Percentiles rank a stretch among this genome's conserved stretches.
These are phyloP conservation scores for Agarophyton chilense DNA, from an alignment of 23 red algal genomes.

Conservation along the genomic window DNA sequence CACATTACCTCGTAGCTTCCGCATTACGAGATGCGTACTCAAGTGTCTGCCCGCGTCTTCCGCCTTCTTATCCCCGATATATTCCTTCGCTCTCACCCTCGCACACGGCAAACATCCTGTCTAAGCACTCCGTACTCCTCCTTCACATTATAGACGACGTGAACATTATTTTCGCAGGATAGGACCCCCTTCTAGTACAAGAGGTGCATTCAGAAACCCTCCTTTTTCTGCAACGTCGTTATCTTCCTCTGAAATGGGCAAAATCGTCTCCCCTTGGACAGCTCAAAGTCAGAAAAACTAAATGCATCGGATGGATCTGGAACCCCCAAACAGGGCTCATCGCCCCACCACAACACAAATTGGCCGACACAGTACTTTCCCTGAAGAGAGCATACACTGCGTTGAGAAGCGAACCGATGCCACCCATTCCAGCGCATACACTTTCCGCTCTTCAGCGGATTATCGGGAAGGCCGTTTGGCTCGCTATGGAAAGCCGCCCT, in stretches of 20 bases:
- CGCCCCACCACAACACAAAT: neutral
- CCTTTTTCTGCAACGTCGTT: neutral
- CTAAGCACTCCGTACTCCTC: neutral
- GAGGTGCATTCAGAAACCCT: neutral
- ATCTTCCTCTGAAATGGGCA: conserved; percentile 7
- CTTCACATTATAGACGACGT: conserved; percentile 36
- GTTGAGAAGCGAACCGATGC: neutral
- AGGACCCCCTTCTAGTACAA: neutral
- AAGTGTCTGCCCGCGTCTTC: neutral
- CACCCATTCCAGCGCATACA: neutral
- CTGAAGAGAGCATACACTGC: neutral
- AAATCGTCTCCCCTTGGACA: neutral
- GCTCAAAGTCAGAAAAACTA: neutral
- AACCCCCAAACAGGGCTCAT: neutral
- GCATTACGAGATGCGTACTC: neutral
- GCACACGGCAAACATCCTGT: neutral
- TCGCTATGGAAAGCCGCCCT: neutral
- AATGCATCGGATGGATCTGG: conserved; percentile 31
- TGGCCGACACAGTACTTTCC: neutral
- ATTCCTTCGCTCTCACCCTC: neutral
- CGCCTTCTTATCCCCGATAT: neutral
- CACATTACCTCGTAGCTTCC: conserved; percentile 8
- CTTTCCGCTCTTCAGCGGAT: neutral
- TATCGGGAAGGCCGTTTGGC: neutral
- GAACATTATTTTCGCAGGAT: conserved; percentile 8